Evolutionary conservation across 1,139 yeast species (phyloP).

Genomic region (Saccharomyces uvarum): DNA sequence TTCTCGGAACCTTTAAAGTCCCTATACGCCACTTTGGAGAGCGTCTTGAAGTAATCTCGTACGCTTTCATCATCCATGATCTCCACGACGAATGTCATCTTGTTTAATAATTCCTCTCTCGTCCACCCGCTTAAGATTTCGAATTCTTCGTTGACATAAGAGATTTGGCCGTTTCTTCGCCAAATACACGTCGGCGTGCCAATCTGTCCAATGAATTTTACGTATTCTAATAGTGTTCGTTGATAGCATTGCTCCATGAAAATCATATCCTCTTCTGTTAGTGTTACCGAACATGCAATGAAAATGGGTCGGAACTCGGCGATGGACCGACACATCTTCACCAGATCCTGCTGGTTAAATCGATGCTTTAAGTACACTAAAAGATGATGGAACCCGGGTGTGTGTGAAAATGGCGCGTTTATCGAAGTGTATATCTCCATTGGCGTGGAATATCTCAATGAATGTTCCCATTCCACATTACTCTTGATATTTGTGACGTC

Average conservation of each 20-base stretch:
- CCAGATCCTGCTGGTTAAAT: constrained; percentile 61
- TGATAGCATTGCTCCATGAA: constrained; percentile 97
- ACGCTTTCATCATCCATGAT: constrained; percentile 82
- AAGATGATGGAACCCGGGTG: constrained; percentile 81
- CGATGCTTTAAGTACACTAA: constrained; percentile 66
- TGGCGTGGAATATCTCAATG: constrained; percentile 50
- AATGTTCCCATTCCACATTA: constrained; percentile 32
- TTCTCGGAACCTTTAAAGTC: constrained; percentile 82
- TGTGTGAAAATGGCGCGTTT: constrained; percentile 71
- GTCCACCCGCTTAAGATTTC: constrained; percentile 88
- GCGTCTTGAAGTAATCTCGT: constrained; percentile 78
- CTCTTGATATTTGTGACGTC: constrained; percentile 12
- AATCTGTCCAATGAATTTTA: constrained; percentile 69
- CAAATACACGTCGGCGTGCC: constrained; percentile 95
- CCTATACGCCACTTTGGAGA: constrained; percentile 81
- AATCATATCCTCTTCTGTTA: constrained; percentile 83
- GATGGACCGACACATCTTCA: constrained; percentile 80
- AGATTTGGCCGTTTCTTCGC: constrained; percentile 93
- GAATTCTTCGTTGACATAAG: constrained; percentile 89
- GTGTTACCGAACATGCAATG: constrained; percentile 82
- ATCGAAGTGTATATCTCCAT: constrained; percentile 75
- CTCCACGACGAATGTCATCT: constrained; percentile 75
- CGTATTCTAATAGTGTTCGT: constrained; percentile 80
- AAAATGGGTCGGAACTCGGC: constrained; percentile 86
- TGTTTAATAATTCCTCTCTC: constrained; percentile 54